Conservation (phyloP, 2,329 filamentous ascomycete genomes). For the Ophiostoma australiae region DNA sequence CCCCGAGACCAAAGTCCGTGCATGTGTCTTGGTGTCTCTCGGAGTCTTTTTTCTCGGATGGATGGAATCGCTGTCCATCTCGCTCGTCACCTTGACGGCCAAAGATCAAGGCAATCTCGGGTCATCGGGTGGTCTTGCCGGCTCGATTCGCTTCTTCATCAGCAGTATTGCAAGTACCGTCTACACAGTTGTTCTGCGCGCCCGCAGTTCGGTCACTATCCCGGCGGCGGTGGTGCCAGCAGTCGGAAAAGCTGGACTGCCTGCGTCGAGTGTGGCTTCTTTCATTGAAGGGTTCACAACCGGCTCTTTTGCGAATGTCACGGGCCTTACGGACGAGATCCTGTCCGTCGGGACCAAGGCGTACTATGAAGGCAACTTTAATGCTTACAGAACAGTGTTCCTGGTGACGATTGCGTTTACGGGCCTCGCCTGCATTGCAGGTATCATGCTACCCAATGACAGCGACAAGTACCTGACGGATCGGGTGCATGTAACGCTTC, state of each 20-base stretch:
- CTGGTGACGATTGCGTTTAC: background rate
- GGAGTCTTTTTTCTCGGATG: slow-evolving; percentile 38
- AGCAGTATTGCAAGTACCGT: slow-evolving; percentile 35
- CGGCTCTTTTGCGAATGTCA: background rate
- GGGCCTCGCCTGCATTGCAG: background rate
- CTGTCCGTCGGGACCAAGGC: background rate
- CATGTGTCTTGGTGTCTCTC: slow-evolving; percentile 31
- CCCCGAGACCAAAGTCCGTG: background rate
- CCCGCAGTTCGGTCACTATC: slow-evolving; percentile 31
- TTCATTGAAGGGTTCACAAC: background rate
- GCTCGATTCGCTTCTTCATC: slow-evolving; percentile 37
- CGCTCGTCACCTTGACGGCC: slow-evolving; percentile 35
- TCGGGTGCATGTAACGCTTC: background rate
- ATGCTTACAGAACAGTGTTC: background rate
- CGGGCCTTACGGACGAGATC: background rate
- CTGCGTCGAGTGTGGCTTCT: background rate
- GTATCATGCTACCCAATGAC: background rate
- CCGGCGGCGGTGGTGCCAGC: background rate
- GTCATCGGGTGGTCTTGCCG: slow-evolving; percentile 35
- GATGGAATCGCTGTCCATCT: slow-evolving; percentile 36
- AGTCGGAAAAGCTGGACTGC: background rate
- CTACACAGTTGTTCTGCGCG: slow-evolving; percentile 35
- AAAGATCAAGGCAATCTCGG: slow-evolving; percentile 37
- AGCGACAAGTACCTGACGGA: slow-evolving; percentile 1
- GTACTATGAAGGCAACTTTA: slow-evolving; percentile 16